Evolutionary conservation across 208 protist species (phyloP).

Genomic region (Wallacemonas sp.): DNA sequence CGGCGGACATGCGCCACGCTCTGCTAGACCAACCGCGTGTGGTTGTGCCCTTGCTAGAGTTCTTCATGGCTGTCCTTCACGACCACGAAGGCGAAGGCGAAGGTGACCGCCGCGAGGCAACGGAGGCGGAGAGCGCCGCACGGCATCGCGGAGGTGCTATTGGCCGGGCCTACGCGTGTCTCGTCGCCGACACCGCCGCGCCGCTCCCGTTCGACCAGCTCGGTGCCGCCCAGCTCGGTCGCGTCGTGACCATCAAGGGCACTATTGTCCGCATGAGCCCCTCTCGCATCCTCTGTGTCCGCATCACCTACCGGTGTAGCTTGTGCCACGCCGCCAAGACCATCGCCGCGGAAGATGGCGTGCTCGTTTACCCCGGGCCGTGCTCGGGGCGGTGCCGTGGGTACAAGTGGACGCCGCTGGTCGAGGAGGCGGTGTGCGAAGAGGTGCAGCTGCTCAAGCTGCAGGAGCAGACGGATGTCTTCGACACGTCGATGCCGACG

Average conservation of each 20-base stretch:
- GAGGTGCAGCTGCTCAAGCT: constrained; percentile 84
- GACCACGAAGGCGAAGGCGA: no score
- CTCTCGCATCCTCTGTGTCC: constrained; percentile 60
- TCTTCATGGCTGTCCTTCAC: constrained; percentile 65
- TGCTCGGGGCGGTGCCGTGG: constrained; percentile 70
- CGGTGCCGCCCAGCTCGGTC: constrained; percentile 67
- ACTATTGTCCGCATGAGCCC: constrained; percentile 82
- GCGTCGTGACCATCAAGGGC: constrained; percentile 69
- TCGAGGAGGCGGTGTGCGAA: constrained; percentile 60
- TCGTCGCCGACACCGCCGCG: constrained; percentile 34
- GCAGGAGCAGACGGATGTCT: constrained; percentile 72
- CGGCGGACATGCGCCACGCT: constrained; percentile 41
- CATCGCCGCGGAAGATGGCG: constrained; percentile 59
- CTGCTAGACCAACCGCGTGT: constrained; percentile 58
- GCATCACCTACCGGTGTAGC: constrained; percentile 67
- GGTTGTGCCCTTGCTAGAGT: constrained; percentile 69
- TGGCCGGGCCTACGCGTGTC: constrained; percentile 30
- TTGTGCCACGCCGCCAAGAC: constrained; percentile 54
- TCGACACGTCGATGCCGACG: constrained; percentile 23
- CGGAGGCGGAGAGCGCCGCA: no score
- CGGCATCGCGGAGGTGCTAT: not conserved
- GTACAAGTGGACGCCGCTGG: constrained; percentile 66
- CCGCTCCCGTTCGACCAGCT: constrained; percentile 62
- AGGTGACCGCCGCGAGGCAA: no score
- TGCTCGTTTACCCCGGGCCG: constrained; percentile 67